phyloP scores from a whole-genome alignment of 768 basidiomycete genomes.

The Chalciporus piperatus region DNA sequence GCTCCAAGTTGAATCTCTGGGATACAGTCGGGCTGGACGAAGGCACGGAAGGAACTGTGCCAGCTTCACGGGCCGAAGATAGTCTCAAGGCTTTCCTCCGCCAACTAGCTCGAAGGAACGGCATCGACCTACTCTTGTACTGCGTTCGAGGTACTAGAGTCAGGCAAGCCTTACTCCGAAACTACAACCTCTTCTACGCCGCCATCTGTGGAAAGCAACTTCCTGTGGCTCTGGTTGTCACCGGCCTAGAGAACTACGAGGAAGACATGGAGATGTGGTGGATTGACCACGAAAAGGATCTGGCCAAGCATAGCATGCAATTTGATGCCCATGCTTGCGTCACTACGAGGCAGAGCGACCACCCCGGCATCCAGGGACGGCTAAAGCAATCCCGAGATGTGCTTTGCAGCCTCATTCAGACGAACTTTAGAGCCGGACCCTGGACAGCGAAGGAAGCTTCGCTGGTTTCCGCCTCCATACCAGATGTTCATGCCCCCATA shows the following conservation, averaged over 20 bases:
- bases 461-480: conserved; percentile 17
- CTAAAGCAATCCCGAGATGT: conserved; percentile 16
- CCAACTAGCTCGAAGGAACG: conserved; percentile 24
- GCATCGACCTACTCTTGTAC: conserved; percentile 32
- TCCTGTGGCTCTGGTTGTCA: conserved; percentile 33
- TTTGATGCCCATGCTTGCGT: conserved; percentile 42
- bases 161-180: conserved; percentile 25
- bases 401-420: conserved; percentile 19
- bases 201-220: conserved; percentile 31
- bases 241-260: conserved; percentile 34
- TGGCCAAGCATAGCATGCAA: conserved; percentile 32
- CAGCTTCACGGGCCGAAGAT: conserved; percentile 23
- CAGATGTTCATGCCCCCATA: conserved; percentile 18
- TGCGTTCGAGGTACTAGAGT: conserved; percentile 34
- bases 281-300: conserved; percentile 30
- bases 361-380: conserved; percentile 23
- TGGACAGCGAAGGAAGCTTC: conserved; percentile 24
- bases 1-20: conserved; percentile 23
- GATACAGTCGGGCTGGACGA: conserved; percentile 35
- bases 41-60: conserved; percentile 26
- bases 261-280: conserved; percentile 40
- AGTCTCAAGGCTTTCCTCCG: conserved; percentile 33
- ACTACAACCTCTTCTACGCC: conserved; percentile 30
- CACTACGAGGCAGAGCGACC: conserved; percentile 31
- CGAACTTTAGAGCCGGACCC: conserved; percentile 5